Conservation (phyloP, 2,329 filamentous ascomycete genomes). For the Clarireedia hainanense region DNA sequence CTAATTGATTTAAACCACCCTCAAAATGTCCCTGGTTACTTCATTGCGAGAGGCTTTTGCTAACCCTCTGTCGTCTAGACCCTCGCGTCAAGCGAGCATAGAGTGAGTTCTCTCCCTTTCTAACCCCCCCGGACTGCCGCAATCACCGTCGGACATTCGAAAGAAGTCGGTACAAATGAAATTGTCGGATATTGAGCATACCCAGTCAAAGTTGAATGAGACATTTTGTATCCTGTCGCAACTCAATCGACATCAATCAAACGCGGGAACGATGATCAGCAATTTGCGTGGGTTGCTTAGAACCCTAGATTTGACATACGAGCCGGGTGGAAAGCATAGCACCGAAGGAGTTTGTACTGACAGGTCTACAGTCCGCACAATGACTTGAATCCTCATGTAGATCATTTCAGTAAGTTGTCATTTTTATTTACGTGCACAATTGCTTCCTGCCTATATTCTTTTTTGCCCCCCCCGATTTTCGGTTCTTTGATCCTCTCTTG, state of each 20-base stretch:
- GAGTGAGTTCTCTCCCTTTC: conserved; percentile 21
- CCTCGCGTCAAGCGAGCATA: conserved; percentile 28
- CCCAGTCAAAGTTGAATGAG: not conserved
- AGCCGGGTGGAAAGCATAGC: not conserved
- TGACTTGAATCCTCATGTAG: conserved; percentile 34
- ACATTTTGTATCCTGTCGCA: not conserved
- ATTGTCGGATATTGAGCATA: not conserved
- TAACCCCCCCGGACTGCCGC: not conserved
- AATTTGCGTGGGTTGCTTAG: too few relatives aligned
- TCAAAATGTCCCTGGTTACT: not conserved
- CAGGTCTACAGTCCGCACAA: conserved; percentile 23
- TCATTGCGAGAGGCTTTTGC: not conserved
- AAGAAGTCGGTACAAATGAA: not conserved
- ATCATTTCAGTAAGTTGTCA: conserved; percentile 40
- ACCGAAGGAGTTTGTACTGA: not conserved
- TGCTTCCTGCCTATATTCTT: not conserved
- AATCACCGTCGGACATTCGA: not conserved
- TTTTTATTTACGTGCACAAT: not conserved
- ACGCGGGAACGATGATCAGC: too few relatives aligned
- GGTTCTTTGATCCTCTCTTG: not conserved
- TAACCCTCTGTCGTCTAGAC: conserved; percentile 5
- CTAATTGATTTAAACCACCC: not conserved
- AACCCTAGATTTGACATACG: not conserved
- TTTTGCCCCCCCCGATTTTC: not conserved
- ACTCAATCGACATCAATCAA: too few relatives aligned